These are phyloP conservation scores for Naganishia friedmannii DNA, from an alignment of 768 basidiomycete genomes.

Conservation along the genomic window DNA sequence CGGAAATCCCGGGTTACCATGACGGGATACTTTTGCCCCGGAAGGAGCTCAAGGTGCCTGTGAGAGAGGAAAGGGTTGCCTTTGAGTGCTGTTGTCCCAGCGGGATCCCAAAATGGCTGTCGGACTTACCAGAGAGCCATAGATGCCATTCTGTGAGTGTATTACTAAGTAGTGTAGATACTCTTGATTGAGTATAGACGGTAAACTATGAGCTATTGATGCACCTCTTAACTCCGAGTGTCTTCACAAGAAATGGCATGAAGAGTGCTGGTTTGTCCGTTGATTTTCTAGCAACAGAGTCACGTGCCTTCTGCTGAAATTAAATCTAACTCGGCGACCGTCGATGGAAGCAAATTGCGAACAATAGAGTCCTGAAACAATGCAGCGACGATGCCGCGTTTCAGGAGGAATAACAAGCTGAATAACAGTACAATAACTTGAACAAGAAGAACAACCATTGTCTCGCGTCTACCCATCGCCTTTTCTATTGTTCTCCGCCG, in stretches of 20 bases:
- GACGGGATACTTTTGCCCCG: conserved; percentile 57
- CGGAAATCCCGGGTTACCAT: conserved; percentile 66
- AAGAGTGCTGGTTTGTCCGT: conserved; percentile 1
- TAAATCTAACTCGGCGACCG: background rate
- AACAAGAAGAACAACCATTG: conserved; percentile 3
- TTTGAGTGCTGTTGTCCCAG: background rate
- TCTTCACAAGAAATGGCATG: background rate
- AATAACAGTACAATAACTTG: background rate
- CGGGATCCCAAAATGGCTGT: background rate
- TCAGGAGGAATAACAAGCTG: background rate
- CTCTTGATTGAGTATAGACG: background rate
- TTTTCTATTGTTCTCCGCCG: background rate
- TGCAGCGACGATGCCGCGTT: conserved; percentile 6
- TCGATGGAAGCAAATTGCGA: background rate
- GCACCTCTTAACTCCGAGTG: background rate
- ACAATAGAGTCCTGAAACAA: conserved; percentile 2
- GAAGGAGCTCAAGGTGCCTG: conserved; percentile 32
- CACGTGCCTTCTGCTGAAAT: conserved; percentile 4
- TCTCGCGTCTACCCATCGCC: background rate
- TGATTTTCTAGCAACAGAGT: conserved; percentile 6
- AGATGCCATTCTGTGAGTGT: conserved; percentile 24
- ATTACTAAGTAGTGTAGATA: background rate
- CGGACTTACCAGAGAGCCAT: conserved; percentile 28
- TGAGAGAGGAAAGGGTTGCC: background rate
- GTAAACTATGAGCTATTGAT: background rate